Conservation (phyloP, 768 basidiomycete genomes). For the Solioccasus polychromus region DNA sequence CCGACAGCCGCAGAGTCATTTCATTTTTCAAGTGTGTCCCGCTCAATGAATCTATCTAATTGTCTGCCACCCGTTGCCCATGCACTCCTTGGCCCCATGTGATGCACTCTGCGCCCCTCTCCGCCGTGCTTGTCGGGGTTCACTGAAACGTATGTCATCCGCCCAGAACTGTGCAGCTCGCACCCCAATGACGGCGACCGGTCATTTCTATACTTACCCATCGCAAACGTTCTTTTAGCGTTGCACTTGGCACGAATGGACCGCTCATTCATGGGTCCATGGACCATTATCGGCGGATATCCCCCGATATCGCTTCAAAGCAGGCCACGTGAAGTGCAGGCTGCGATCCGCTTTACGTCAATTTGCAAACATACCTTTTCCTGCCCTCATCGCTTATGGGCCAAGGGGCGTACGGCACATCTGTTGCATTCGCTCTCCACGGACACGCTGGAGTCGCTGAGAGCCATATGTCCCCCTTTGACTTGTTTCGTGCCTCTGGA, state of each 20-base stretch:
- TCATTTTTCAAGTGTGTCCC: constrained; percentile 25
- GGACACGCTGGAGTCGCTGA: constrained; percentile 24
- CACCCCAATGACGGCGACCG: constrained; percentile 2
- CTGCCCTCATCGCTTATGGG: constrained; percentile 33
- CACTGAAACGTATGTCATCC: constrained; percentile 2
- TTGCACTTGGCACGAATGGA: background rate
- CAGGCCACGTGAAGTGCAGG: constrained; percentile 16
- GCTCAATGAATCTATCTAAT: constrained; percentile 25
- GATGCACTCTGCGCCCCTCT: constrained; percentile 7
- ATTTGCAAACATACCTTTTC: constrained; percentile 25
- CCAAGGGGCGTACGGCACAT: constrained; percentile 20
- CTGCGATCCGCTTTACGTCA: constrained; percentile 30
- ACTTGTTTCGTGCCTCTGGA: constrained; percentile 13
- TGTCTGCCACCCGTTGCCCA: constrained; percentile 29
- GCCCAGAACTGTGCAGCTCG: background rate
- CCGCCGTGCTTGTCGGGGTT: constrained; percentile 21
- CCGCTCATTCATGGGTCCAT: constrained; percentile 8
- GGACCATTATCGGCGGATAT: constrained; percentile 30
- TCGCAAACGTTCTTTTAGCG: background rate
- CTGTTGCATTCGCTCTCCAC: constrained; percentile 24
- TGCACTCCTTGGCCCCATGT: constrained; percentile 17
- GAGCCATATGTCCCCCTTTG: constrained; percentile 11
- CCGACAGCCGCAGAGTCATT: constrained; percentile 23
- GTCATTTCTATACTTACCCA: background rate
- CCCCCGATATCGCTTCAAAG: constrained; percentile 21